Percentiles rank a stretch among this genome's conserved stretches.
Evolutionary conservation across 2,329 filamentous ascomycete genomes (phyloP).

Genomic region (Juglanconis oblonga): DNA sequence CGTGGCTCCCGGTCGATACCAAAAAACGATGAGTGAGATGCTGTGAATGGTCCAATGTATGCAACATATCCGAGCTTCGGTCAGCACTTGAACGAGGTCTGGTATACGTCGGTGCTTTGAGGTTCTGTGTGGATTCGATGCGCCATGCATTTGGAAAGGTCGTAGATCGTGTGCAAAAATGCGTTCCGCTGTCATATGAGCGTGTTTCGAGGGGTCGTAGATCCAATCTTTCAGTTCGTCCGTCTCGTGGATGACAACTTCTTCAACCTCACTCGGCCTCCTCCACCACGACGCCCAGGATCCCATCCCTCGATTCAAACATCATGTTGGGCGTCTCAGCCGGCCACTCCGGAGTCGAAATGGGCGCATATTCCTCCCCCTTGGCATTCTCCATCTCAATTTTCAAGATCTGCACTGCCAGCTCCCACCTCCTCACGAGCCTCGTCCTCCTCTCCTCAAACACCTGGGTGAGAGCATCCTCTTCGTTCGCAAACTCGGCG

Average conservation of each 20-base stretch:
- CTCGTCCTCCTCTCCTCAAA: constrained; percentile 45
- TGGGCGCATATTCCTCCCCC: constrained; percentile 39
- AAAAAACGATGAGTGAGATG: background rate
- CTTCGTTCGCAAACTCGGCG: constrained; percentile 46
- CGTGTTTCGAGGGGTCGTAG: background rate
- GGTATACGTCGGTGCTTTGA: constrained; percentile 4
- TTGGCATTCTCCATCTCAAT: constrained; percentile 48
- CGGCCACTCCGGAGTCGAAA: constrained; percentile 40
- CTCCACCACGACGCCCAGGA: constrained; percentile 13
- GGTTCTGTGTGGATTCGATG: background rate
- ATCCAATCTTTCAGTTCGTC: background rate
- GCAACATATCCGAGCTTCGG: constrained; percentile 5
- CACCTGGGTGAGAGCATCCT: constrained; percentile 41
- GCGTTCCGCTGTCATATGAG: background rate
- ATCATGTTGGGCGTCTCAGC: constrained; percentile 23
- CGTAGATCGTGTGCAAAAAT: background rate
- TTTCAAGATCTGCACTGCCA: constrained; percentile 51
- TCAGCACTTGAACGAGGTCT: constrained; percentile 17
- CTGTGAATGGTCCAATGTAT: background rate
- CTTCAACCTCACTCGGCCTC: background rate
- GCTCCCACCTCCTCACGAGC: constrained; percentile 48
- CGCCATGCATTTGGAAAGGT: background rate
- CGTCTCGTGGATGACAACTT: background rate
- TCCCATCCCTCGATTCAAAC: constrained; percentile 3
- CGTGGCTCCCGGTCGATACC: background rate